Evolutionary conservation across 2,329 filamentous ascomycete species (phyloP).

Genomic region (Fusarium sp.): DNA sequence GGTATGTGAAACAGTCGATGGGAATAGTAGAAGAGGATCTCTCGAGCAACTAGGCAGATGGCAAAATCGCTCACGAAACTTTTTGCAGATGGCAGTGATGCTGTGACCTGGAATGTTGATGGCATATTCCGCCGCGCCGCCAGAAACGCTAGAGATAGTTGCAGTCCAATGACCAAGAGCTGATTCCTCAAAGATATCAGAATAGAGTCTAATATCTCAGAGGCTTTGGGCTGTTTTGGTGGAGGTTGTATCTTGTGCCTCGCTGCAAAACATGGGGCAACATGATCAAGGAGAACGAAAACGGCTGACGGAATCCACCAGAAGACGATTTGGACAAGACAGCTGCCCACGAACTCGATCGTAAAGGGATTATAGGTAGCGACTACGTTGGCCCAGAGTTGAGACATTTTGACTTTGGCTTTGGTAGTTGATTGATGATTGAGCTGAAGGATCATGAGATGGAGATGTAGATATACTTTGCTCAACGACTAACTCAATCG

Average conservation of each 20-base stretch:
- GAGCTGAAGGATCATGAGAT: background rate
- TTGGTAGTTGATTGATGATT: background rate
- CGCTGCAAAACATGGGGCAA: slow-evolving; percentile 57
- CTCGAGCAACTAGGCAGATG: slow-evolving; percentile 53
- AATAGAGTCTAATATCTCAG: slow-evolving; percentile 55
- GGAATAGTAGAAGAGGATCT: slow-evolving; percentile 63
- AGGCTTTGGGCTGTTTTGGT: slow-evolving; percentile 55
- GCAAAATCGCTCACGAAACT: slow-evolving; percentile 53
- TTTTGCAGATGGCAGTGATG: slow-evolving; percentile 46
- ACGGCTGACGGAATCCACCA: slow-evolving; percentile 55
- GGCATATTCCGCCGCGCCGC: slow-evolving; percentile 21
- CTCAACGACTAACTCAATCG: slow-evolving; percentile 6
- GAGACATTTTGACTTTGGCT: background rate
- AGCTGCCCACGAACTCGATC: slow-evolving; percentile 53
- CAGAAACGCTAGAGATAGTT: slow-evolving; percentile 32
- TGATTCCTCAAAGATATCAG: slow-evolving; percentile 58
- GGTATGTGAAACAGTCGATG: slow-evolving; percentile 62
- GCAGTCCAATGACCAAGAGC: slow-evolving; percentile 48
- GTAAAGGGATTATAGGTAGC: background rate
- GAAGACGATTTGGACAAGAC: slow-evolving; percentile 52
- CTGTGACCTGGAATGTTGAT: slow-evolving; percentile 50
- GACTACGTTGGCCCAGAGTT: background rate
- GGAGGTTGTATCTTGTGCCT: slow-evolving; percentile 63
- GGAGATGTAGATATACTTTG: background rate
- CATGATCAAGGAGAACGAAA: slow-evolving; percentile 53